These are phyloP conservation scores for Mucor piriformis DNA, from an alignment of 371 early-diverging fungal species.

Conservation along the genomic window DNA sequence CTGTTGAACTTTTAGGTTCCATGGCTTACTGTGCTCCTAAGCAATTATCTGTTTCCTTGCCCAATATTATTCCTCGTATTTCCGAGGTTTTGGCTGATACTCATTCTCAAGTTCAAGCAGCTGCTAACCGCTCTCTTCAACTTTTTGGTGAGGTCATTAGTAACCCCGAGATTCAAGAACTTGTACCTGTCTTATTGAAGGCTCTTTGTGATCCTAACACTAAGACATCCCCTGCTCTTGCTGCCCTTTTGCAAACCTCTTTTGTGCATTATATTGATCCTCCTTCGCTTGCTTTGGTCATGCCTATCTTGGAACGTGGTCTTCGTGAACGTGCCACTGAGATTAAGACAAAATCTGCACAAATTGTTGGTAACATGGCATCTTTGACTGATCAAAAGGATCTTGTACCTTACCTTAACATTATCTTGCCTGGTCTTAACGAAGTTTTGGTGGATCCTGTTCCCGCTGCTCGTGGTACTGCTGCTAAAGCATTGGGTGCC, in stretches of 20 bases:
- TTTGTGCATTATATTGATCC: slow-evolving; percentile 98
- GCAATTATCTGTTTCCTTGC: slow-evolving; percentile 88
- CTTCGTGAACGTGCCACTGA: slow-evolving; percentile 88
- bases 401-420: slow-evolving; percentile 75
- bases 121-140: slow-evolving; percentile 86
- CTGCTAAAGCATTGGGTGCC: slow-evolving; percentile 92
- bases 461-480: slow-evolving; percentile 92
- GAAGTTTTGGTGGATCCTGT: slow-evolving; percentile 94
- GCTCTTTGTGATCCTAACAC: slow-evolving; percentile 90
- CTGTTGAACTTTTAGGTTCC: slow-evolving; percentile 92
- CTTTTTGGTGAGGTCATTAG: slow-evolving; percentile 93
- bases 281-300: slow-evolving; percentile 92
- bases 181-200: slow-evolving; percentile 85
- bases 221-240: slow-evolving; percentile 82
- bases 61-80: slow-evolving; percentile 90
- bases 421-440: slow-evolving; percentile 85
- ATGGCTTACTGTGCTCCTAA: slow-evolving; percentile 98
- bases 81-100: slow-evolving; percentile 92
- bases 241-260: slow-evolving; percentile 86
- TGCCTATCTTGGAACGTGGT: slow-evolving; percentile 94
- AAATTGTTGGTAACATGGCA: slow-evolving; percentile 97
- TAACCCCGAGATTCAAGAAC: slow-evolving; percentile 94
- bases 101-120: slow-evolving; percentile 88
- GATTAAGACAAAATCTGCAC: slow-evolving; percentile 92
- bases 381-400: slow-evolving; percentile 90